Conservation (phyloP, 768 basidiomycete species). For the Tulasnella sp. region DNA sequence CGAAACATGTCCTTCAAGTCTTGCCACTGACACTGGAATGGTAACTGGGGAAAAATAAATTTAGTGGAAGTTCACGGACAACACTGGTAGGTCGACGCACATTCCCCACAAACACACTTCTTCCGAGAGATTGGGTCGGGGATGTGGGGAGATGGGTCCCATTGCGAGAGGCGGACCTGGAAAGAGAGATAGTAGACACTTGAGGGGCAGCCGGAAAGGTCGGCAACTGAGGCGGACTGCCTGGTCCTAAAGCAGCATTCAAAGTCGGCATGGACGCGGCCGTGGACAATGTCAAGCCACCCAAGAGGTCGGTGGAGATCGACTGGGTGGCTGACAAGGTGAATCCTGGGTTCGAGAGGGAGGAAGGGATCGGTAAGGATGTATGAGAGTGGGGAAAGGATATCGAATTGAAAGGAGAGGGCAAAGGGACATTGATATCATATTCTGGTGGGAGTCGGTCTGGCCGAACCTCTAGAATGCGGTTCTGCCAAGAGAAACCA, state of each 20-base stretch:
- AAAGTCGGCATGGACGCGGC: no score
- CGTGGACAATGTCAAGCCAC: background rate
- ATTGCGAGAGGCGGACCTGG: slow-evolving; percentile 10
- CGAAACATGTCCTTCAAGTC: slow-evolving; percentile 97
- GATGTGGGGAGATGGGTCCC: slow-evolving; percentile 1
- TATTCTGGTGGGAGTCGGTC: slow-evolving; percentile 65
- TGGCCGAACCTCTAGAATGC: slow-evolving; percentile 80
- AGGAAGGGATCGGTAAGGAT: background rate
- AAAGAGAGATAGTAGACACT: background rate
- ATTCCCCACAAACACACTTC: slow-evolving; percentile 72
- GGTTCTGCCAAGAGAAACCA: slow-evolving; percentile 93
- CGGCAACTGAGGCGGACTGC: background rate
- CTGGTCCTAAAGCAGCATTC: background rate
- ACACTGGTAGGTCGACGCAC: slow-evolving; percentile 43
- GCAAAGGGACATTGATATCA: slow-evolving; percentile 27
- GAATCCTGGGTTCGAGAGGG: background rate
- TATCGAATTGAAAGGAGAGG: background rate
- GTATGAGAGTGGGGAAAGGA: background rate
- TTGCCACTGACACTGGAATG: slow-evolving; percentile 94
- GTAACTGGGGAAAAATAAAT: slow-evolving; percentile 40
- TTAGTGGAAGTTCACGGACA: background rate
- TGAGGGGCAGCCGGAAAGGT: background rate
- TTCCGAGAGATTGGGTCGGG: background rate
- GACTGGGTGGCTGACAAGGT: background rate
- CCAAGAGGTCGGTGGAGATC: background rate